Evolutionary conservation across 169 alveolate genomes (phyloP).

Genomic region (Plasmodium berghei): DNA sequence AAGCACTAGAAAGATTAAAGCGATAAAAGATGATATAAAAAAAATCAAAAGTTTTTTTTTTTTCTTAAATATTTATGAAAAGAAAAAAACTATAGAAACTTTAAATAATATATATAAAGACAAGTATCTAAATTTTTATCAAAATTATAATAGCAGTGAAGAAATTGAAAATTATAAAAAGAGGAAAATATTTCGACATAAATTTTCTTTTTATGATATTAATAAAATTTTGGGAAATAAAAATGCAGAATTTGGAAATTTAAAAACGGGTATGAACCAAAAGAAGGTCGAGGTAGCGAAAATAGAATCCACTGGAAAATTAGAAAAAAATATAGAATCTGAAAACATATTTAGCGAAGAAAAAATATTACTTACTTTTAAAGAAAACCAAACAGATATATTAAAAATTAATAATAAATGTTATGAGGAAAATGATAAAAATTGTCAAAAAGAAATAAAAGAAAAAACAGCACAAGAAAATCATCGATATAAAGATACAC

Average conservation of each 20-base stretch:
- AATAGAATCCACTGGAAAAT: conserved; percentile 6
- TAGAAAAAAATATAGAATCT: not conserved
- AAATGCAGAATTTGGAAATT: not conserved
- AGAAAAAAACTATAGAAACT: conserved; percentile 63
- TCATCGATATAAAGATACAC: conserved; percentile 12
- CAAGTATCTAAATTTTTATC: conserved; percentile 42
- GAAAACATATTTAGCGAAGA: not conserved
- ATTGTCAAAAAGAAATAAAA: not conserved
- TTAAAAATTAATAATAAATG: not conserved
- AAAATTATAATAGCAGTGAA: conserved; percentile 25
- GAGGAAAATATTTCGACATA: conserved; percentile 55
- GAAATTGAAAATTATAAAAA: conserved; percentile 54
- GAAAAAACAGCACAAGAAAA: not conserved
- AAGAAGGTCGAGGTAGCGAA: conserved; percentile 8
- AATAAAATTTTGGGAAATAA: conserved; percentile 29
- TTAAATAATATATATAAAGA: conserved; percentile 53
- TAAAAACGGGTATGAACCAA: too few species aligned
- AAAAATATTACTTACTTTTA: not conserved
- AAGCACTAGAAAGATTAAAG: conserved; percentile 43
- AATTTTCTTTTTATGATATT: conserved; percentile 45
- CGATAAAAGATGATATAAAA: conserved; percentile 38
- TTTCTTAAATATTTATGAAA: conserved; percentile 50
- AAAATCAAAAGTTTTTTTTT: conserved; percentile 59
- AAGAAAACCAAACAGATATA: not conserved
- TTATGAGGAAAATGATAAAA: conserved; percentile 8